These are phyloP conservation scores for Magnaporthiopsis incrustans DNA, from an alignment of 2,329 filamentous ascomycete species.

Conservation along the genomic window DNA sequence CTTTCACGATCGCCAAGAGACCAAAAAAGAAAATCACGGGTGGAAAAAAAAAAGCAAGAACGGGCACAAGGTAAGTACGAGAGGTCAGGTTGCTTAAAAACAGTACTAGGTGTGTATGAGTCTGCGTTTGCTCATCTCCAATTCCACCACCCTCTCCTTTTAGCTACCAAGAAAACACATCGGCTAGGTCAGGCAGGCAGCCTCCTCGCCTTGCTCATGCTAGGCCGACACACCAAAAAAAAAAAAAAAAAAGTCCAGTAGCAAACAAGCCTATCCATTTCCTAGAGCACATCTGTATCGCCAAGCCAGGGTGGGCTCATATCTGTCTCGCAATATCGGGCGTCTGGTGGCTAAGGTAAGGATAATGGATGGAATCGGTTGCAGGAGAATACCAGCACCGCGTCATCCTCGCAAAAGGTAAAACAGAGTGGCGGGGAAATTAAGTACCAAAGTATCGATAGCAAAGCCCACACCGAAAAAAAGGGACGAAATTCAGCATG, in stretches of 20 bases:
- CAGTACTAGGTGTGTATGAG: background rate
- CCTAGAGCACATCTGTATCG: background rate
- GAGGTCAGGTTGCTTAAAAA: background rate
- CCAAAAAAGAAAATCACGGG: background rate
- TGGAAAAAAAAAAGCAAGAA: background rate
- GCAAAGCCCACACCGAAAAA: background rate
- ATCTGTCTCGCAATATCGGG: background rate
- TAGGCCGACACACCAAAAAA: too few relatives aligned
- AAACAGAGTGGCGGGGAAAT: background rate
- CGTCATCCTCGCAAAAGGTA: background rate
- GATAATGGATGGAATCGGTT: background rate
- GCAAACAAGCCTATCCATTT: background rate
- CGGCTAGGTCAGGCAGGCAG: background rate
- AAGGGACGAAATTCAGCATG: background rate
- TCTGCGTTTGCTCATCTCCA: background rate
- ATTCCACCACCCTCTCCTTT: background rate
- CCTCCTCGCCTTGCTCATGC: background rate
- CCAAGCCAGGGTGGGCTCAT: too few relatives aligned
- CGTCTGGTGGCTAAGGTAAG: background rate
- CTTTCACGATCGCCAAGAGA: too few relatives aligned
- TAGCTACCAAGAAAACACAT: background rate
- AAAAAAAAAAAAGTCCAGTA: background rate
- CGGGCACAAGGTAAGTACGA: background rate
- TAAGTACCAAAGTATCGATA: constrained; percentile 1
- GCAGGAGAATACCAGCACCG: background rate